A percentile compares a stretch with the other conserved stretches of the same genome.
phyloP scores from a whole-genome alignment of 176 grass and related monocot species.

The Paspalum vaginatum region DNA sequence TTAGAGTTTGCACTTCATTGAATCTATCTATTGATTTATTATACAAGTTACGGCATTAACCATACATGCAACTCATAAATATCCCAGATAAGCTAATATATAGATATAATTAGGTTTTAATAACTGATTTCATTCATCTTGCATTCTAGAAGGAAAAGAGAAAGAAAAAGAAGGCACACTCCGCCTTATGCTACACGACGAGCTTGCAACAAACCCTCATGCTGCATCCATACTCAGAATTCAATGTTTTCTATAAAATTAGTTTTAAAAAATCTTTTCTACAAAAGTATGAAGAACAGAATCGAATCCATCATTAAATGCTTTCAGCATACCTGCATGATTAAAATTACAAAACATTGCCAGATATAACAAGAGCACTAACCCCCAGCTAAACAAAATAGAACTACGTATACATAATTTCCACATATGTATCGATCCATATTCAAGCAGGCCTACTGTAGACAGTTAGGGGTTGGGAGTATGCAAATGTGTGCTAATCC shows the following conservation, averaged over 20 bases:
- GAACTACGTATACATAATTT: constrained; percentile 14
- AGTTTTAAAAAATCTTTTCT: no score
- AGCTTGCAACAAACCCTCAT: constrained; percentile 63
- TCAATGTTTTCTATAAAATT: constrained; percentile 86
- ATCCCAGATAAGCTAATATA: constrained; percentile 5
- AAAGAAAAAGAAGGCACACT: constrained; percentile 31
- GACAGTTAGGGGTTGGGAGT: constrained; percentile 22
- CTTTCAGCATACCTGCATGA: constrained; percentile 65
- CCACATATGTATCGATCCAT: constrained; percentile 9
- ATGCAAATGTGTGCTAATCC: background rate
- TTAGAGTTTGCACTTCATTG: background rate
- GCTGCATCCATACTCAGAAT: constrained; percentile 71
- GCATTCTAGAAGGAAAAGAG: constrained; percentile 9
- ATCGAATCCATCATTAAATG: constrained; percentile 65
- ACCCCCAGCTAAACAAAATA: constrained; percentile 2
- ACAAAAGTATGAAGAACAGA: constrained; percentile 53
- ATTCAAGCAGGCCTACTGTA: constrained; percentile 11
- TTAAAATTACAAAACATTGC: constrained; percentile 21
- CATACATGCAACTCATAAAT: background rate
- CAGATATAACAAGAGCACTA: constrained; percentile 17
- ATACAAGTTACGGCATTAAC: background rate
- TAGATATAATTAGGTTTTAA: background rate
- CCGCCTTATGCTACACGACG: background rate
- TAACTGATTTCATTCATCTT: background rate
- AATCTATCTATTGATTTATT: constrained; percentile 21